phyloP scores from a whole-genome alignment of 2,329 filamentous ascomycete genomes.

The Fusarium pininemorale region DNA sequence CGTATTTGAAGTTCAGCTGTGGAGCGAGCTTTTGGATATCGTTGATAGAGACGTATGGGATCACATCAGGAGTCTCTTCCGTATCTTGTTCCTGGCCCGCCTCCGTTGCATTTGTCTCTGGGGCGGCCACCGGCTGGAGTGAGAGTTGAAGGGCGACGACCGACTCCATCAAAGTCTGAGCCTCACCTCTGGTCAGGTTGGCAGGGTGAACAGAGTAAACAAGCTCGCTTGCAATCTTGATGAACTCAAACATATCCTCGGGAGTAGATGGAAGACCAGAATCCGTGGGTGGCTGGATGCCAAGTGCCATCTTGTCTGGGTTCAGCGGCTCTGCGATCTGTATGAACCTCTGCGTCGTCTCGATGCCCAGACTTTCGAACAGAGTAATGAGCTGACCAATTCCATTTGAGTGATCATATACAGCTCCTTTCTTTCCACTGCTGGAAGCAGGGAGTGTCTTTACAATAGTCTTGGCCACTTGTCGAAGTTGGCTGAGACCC shows the following conservation, averaged over 20 bases:
- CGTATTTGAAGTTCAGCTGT: conserved; percentile 12
- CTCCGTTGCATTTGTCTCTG: background rate
- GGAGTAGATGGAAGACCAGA: background rate
- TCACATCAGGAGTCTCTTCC: background rate
- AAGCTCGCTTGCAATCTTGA: background rate
- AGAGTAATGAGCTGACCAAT: background rate
- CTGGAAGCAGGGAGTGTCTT: background rate
- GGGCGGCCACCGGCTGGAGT: background rate
- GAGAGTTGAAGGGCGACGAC: background rate
- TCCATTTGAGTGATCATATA: background rate
- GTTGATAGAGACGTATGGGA: background rate
- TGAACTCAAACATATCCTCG: background rate
- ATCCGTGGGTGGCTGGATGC: background rate
- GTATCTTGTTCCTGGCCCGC: background rate
- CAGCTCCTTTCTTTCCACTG: background rate
- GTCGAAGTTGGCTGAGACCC: conserved; percentile 65
- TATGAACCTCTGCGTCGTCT: conserved; percentile 1
- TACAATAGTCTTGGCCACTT: conserved; percentile 55
- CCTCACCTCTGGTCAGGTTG: conserved; percentile 4
- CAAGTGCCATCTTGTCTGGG: background rate
- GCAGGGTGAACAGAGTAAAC: conserved; percentile 15
- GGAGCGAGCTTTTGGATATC: conserved; percentile 1
- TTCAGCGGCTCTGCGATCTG: background rate
- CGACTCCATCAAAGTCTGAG: background rate
- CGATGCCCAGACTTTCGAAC: conserved; percentile 12